phyloP scores from a whole-genome alignment of 306 rosid species.

The Inga oerstediana region DNA sequence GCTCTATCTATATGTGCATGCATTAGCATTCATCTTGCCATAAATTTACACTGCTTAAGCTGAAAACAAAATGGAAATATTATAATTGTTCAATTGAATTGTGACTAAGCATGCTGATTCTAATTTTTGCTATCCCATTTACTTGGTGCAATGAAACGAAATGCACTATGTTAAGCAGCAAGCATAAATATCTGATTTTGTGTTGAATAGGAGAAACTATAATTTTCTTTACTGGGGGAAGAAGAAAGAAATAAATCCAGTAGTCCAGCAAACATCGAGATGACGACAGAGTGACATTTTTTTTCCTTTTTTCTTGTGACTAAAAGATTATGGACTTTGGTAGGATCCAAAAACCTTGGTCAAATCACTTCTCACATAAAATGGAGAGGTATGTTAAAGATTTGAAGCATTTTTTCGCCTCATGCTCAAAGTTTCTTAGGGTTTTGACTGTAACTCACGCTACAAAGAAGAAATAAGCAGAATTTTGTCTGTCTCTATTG shows the following conservation, averaged over 20 bases:
- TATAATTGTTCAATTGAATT: conserved; percentile 8
- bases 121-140: conserved; percentile 16
- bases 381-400: background rate
- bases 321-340: background rate
- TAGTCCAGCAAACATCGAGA: background rate
- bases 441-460: background rate
- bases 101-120: conserved; percentile 7
- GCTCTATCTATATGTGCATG: conserved; percentile 21
- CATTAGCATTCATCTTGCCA: conserved; percentile 27
- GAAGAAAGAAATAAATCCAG: conserved; percentile 1
- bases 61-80: conserved; percentile 20
- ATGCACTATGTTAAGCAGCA: background rate
- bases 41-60: conserved; percentile 4
- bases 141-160: conserved; percentile 5
- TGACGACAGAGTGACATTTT: background rate
- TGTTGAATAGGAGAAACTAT: background rate
- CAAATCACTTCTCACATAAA: background rate
- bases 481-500: background rate
- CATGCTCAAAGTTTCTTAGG: background rate
- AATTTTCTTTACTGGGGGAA: background rate
- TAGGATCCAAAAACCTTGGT: background rate
- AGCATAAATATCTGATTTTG: background rate
- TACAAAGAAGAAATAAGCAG: background rate
- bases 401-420: background rate
- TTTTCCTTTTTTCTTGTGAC: background rate